Percentiles rank a stretch among this genome's conserved stretches.
Conservation (phyloP, 2,329 filamentous ascomycete species). For the Tricladium varicosporioides region DNA sequence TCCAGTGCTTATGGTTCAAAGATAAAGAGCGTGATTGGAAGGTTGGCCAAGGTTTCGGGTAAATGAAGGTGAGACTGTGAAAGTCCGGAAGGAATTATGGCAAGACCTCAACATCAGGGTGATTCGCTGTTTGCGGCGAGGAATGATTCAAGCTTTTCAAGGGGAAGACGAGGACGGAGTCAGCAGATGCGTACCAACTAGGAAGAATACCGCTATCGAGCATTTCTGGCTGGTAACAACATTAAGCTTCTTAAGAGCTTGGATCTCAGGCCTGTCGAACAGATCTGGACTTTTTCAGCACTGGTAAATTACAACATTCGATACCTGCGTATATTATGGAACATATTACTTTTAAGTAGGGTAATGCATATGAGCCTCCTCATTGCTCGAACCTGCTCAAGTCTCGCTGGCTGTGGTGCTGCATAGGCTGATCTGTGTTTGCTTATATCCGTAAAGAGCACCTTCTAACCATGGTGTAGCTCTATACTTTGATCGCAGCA, state of each 20-base stretch:
- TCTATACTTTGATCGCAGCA: slow-evolving; percentile 11
- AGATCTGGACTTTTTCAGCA: background rate
- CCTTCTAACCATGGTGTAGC: slow-evolving; percentile 22
- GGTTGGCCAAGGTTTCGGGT: slow-evolving; percentile 9
- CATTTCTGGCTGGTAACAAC: background rate
- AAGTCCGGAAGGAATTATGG: background rate
- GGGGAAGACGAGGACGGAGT: background rate
- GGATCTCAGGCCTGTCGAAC: background rate
- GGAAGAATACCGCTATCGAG: background rate
- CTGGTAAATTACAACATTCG: background rate
- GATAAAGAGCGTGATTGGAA: slow-evolving; percentile 7
- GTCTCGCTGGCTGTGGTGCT: background rate
- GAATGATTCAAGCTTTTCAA: background rate
- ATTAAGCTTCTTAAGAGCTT: background rate
- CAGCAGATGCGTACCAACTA: background rate
- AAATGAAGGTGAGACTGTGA: slow-evolving; percentile 11
- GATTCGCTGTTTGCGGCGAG: background rate
- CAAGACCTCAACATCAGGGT: background rate
- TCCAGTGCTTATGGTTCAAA: slow-evolving; percentile 6
- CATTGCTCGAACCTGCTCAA: background rate
- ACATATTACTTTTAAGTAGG: background rate
- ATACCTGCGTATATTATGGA: background rate
- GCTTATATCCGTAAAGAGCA: slow-evolving; percentile 15
- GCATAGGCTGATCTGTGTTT: slow-evolving; percentile 19
- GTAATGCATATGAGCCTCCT: background rate